Evolutionary conservation across 2,329 filamentous ascomycete genomes (phyloP), one percentile per base, ranked within the genome.

Genomic region (Lizonia empirigonia): DNA sequence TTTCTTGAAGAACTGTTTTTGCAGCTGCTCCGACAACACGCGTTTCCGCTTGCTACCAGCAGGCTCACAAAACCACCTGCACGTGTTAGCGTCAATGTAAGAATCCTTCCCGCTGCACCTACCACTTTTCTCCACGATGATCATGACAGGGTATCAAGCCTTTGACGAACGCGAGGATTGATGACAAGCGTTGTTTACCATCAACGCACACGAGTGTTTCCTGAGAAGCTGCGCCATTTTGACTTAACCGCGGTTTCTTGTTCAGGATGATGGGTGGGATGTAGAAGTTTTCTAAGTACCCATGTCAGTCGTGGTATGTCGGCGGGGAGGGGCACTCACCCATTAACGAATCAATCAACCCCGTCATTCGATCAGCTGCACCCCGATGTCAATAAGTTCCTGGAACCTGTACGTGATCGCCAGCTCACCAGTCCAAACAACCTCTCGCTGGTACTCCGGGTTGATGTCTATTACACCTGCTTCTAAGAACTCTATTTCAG

Each of bases 201-300:
- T 80, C 77, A 7, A 80, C 72, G 51, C 76, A 79, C 15, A 76
- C 68, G 9, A 75, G 65, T 12, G 50, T 62, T 3, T 44, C 38
- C n/a, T 42, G 34, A 27, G 55, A 36, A 22, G 52, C 55, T 35
- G 48, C 50, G 13, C 48, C 59, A 38, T 61, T 48, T 20, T 48
- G 47, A 5, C 24, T 30, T 23, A 23, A 13, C 22, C 48, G 39
- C 35, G 53, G 46, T 37, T 68, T 63, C 34, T 68, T 67, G 55
- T 79, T 79, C 46, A 80, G 75, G 34, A 80, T 79, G 6, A 80
- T 73, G 2, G 77, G 78, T 10, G 78, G 78, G 22, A 80, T 74
- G 39, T 75, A 79, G 46, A 60, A 74, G 15, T 73, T 72, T 24
- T 75, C 70, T 69, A n/a, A 6, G 24, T n/a, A 19, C 10, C 8